Conservation (phyloP, 2,329 filamentous ascomycete genomes). For the Septoria linicola region DNA sequence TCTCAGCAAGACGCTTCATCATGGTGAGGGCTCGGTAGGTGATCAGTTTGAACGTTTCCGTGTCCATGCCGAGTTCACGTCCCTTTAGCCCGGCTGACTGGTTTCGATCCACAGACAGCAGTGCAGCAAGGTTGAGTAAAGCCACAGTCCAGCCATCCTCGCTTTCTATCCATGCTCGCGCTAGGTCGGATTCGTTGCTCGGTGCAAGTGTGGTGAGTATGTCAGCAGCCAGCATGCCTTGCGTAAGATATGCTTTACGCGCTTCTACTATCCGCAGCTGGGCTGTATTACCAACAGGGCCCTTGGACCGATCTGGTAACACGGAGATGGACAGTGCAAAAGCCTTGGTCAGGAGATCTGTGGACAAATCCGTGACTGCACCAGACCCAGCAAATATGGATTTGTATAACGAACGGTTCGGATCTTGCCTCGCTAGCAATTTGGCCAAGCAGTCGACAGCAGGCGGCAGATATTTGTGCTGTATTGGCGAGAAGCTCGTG, state of each 20-base stretch:
- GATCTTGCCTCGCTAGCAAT: slow-evolving; percentile 86
- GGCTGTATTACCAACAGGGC: slow-evolving; percentile 45
- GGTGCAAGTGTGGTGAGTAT: slow-evolving; percentile 72
- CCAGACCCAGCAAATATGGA: slow-evolving; percentile 71
- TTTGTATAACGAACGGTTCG: slow-evolving; percentile 82
- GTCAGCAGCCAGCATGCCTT: slow-evolving; percentile 85
- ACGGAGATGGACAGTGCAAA: slow-evolving; percentile 86
- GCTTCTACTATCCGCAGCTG: slow-evolving; percentile 69
- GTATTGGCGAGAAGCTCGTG: slow-evolving; percentile 71
- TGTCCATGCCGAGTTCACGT: slow-evolving; percentile 32
- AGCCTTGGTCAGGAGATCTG: slow-evolving; percentile 79
- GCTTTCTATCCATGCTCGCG: slow-evolving; percentile 77
- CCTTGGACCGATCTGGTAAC: slow-evolving; percentile 69
- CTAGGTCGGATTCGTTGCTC: slow-evolving; percentile 53
- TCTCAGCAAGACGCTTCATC: slow-evolving; percentile 49
- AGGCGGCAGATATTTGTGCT: slow-evolving; percentile 84
- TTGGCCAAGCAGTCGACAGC: slow-evolving; percentile 91
- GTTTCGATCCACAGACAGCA: slow-evolving; percentile 63
- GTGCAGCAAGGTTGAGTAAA: slow-evolving; percentile 71
- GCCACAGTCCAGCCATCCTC: slow-evolving; percentile 81
- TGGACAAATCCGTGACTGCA: slow-evolving; percentile 51
- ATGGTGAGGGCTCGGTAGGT: slow-evolving; percentile 49
- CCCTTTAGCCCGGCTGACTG: slow-evolving; percentile 21
- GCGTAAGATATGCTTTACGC: slow-evolving; percentile 85
- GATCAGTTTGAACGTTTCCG: slow-evolving; percentile 37